Evolutionary conservation across 768 basidiomycete species (phyloP), one percentile per base, ranked within the genome.

Genomic region (Suillus variegatus): DNA sequence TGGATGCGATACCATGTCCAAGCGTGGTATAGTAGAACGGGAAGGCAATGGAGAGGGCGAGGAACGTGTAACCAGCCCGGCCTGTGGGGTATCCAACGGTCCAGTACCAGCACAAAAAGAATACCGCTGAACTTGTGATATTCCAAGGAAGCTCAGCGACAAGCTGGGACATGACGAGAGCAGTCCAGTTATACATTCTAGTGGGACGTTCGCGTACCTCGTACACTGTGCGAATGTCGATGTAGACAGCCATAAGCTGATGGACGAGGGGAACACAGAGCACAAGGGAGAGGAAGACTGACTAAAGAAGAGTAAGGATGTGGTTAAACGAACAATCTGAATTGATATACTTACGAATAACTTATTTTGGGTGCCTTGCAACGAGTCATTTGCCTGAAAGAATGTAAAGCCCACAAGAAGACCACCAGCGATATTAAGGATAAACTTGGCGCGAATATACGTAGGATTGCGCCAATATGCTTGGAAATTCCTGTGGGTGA

Each of bases 81-180:
- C 79, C 78, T 2, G 76, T 77, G 8, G 80, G 79, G 70, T 85
- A 87, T 0, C 88, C 88, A 62, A 89, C 86, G 6, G 88, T 88
- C 85, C 86, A 90, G 75, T 83, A 91, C 89, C 88, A 91, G 69
- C 82, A 85, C 60, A 88, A 70, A 78, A 85, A 92, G 75, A 87
- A 82, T 20, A 91, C 64, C 0, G 81, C 78, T 1, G 87, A 85
- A 35, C 85, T 84, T 6, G 85, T 9, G 52, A 89, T 80, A 65
- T 88, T 88, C 84, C 85, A 88, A 1, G 88, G 88, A 1, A 88
- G 60, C 67, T 88, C 88, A 6, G 84, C 79, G 10, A 88, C 68
- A 55, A 89, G 76, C 69, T 85, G 84, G 0, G 87, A 79, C 0
- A 85, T 83, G 35, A 87, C 67, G 28, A 88, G 77, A 0, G 86